phyloP scores from a whole-genome alignment of 2,329 filamentous ascomycete species.

The Aspergillus intermedius region DNA sequence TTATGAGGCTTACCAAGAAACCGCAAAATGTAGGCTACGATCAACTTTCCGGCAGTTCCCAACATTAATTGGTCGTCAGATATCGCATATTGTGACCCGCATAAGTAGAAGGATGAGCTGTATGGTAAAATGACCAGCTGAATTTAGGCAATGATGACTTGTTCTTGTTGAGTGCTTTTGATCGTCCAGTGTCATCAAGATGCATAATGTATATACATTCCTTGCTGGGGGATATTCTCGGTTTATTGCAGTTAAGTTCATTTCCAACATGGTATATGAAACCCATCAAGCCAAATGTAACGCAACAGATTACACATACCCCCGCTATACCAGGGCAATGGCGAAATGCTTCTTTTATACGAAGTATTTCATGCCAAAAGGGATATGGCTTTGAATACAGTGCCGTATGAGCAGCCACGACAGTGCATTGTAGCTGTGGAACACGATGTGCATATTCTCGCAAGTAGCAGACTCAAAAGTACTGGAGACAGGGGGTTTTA shows the following conservation, averaged over 20 bases:
- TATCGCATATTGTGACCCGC: neutral
- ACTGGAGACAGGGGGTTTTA: neutral
- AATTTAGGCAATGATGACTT: neutral
- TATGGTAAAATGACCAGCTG: neutral
- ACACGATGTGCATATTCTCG: neutral
- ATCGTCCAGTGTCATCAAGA: too few relatives aligned
- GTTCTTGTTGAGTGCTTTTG: too few relatives aligned
- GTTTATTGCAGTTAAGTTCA: neutral
- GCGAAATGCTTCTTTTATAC: neutral
- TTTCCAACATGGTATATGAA: neutral
- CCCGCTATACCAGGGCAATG: neutral
- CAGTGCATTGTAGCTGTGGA: neutral
- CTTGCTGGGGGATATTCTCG: neutral
- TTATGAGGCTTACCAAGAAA: neutral
- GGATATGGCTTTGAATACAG: neutral
- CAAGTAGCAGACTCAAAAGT: neutral
- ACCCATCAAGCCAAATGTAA: neutral
- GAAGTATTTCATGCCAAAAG: neutral
- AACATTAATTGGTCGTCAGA: neutral
- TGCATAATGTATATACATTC: neutral
- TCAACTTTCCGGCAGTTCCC: neutral
- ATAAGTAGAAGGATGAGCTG: too few relatives aligned
- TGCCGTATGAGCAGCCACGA: neutral
- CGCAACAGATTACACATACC: neutral
- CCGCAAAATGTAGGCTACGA: neutral